phyloP scores from a whole-genome alignment of 2,329 filamentous ascomycete genomes.

The Hymenoscyphus albidus region DNA sequence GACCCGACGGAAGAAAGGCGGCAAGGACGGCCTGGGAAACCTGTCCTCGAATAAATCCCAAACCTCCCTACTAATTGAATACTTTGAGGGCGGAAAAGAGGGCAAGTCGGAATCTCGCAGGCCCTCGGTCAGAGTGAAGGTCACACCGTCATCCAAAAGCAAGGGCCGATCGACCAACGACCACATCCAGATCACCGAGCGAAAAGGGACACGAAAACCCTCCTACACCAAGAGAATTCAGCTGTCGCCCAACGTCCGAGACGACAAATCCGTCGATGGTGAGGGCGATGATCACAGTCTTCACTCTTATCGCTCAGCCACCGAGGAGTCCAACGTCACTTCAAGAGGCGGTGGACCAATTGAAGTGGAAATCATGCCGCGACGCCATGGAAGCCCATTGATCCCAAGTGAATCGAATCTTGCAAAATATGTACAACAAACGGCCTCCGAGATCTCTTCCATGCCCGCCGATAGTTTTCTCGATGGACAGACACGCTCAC shows the following conservation, averaged over 20 bases:
- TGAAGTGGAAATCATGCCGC: constrained; percentile 76
- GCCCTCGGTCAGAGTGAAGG: constrained; percentile 68
- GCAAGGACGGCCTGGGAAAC: constrained; percentile 45
- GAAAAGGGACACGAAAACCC: constrained; percentile 67
- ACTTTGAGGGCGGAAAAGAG: constrained; percentile 65
- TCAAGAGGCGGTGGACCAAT: constrained; percentile 66
- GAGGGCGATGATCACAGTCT: constrained; percentile 62
- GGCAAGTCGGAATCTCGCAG: constrained; percentile 50
- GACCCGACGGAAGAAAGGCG: constrained; percentile 62
- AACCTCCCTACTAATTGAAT: constrained; percentile 71
- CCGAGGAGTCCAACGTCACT: constrained; percentile 72
- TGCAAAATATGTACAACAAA: constrained; percentile 59
- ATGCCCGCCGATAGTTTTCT: constrained; percentile 71
- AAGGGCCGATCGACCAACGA: constrained; percentile 51
- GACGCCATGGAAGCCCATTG: constrained; percentile 64
- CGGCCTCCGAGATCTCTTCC: constrained; percentile 80
- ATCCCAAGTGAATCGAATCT: constrained; percentile 55
- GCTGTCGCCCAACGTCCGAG: constrained; percentile 46
- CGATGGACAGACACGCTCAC: constrained; percentile 42
- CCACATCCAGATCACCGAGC: constrained; percentile 83
- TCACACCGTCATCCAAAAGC: constrained; percentile 60
- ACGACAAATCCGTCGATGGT: constrained; percentile 42
- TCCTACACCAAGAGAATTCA: constrained; percentile 67
- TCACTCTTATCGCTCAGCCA: constrained; percentile 72
- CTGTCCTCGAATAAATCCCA: constrained; percentile 58